These are phyloP conservation scores for Blastobotrys malaysiensis DNA, from an alignment of 1,139 yeast species.

Conservation along the genomic window DNA sequence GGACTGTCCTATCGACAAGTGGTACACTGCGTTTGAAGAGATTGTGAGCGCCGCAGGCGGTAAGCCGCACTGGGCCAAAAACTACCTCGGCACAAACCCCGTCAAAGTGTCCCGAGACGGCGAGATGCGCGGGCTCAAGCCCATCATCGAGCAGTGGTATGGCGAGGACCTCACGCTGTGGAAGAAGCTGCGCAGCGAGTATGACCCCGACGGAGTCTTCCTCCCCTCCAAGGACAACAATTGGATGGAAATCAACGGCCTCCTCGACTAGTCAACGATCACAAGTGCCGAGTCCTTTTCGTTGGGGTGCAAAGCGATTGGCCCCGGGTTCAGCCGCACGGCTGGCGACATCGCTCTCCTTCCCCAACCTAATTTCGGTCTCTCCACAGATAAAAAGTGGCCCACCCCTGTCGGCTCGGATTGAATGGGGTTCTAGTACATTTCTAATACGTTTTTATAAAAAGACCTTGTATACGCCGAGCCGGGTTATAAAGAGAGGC, in stretches of 20 bases:
- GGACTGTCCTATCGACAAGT: conserved; percentile 66
- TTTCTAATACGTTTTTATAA: too few species aligned
- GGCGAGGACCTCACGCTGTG: conserved; percentile 62
- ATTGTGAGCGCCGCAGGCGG: conserved; percentile 77
- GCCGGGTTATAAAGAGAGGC: too few species aligned
- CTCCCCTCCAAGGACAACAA: conserved; percentile 52
- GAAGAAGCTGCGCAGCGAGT: conserved; percentile 54
- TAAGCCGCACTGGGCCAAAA: conserved; percentile 99
- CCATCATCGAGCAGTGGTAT: conserved; percentile 69
- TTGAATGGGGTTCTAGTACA: too few species aligned
- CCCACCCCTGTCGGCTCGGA: background rate
- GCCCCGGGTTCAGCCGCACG: background rate
- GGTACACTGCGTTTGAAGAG: conserved; percentile 82
- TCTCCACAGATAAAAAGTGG: background rate
- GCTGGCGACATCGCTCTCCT: background rate
- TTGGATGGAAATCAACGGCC: conserved; percentile 81
- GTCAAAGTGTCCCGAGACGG: conserved; percentile 45
- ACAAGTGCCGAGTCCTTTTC: background rate
- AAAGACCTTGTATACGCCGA: too few species aligned
- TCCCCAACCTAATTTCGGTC: background rate
- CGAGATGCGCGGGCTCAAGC: conserved; percentile 75
- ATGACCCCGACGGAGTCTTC: conserved; percentile 81
- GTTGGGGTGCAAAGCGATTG: background rate
- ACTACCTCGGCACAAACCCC: conserved; percentile 57
- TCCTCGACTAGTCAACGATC: conserved; percentile 33